phyloP scores from a whole-genome alignment of 192 early-diverging fungal genomes.

The Haplosporangium gracile region DNA sequence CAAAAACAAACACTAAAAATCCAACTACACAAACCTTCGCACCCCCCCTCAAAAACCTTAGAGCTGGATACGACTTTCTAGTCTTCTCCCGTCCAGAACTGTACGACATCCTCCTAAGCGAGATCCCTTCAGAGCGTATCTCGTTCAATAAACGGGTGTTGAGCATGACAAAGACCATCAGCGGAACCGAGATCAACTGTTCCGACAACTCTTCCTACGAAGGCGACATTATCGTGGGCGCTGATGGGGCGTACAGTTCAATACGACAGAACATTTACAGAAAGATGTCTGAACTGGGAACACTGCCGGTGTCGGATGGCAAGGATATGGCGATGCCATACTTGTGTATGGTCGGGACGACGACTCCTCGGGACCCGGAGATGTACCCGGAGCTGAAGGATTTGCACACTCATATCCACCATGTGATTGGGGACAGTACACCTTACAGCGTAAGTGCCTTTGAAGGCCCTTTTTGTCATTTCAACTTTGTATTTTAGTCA shows the following conservation, averaged over 20 bases:
- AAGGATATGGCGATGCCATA: constrained; percentile 17
- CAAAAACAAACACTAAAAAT: background rate
- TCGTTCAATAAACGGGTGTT: constrained; percentile 24
- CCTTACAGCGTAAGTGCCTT: constrained; percentile 25
- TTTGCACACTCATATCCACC: constrained; percentile 10
- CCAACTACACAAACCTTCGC: too few species aligned
- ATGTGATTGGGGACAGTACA: constrained; percentile 23
- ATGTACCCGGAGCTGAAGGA: constrained; percentile 23
- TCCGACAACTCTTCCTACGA: constrained; percentile 26
- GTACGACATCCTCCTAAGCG: constrained; percentile 23
- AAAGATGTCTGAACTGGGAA: background rate
- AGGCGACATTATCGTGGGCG: constrained; percentile 32
- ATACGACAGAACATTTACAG: constrained; percentile 25
- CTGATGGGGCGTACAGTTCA: constrained; percentile 27
- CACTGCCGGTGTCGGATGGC: constrained; percentile 4
- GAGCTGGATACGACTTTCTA: constrained; percentile 14
- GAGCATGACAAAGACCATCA: constrained; percentile 14
- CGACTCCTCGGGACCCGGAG: constrained; percentile 13
- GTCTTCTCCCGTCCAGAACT: constrained; percentile 35
- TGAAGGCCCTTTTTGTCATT: background rate
- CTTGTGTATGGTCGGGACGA: constrained; percentile 36
- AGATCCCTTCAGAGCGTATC: constrained; percentile 7
- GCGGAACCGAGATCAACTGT: constrained; percentile 18
- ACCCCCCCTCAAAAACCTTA: background rate
- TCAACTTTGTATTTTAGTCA: background rate